Conservation (phyloP, 2,329 filamentous ascomycete genomes). For the Neonectria magnoliae region DNA sequence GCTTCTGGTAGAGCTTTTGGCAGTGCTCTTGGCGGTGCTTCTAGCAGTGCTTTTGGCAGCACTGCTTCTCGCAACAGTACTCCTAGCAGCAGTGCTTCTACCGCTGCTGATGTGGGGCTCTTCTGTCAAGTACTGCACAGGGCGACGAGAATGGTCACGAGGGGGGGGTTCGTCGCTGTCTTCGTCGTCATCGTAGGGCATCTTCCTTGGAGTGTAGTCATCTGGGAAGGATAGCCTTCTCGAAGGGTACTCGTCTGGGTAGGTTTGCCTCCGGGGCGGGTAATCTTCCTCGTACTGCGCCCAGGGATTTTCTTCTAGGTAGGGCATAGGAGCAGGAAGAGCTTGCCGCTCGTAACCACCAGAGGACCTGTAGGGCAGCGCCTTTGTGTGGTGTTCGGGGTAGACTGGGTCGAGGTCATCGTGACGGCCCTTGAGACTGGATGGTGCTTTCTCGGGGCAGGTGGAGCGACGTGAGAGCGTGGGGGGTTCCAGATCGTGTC, state of each 20-base stretch:
- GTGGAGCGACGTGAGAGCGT: slow-evolving; percentile 56
- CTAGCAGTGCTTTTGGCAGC: slow-evolving; percentile 32
- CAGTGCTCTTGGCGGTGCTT: slow-evolving; percentile 26
- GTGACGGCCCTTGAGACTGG: slow-evolving; percentile 30
- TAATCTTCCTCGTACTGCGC: slow-evolving; percentile 34
- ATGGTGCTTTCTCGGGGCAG: slow-evolving; percentile 55
- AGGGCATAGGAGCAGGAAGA: slow-evolving; percentile 26
- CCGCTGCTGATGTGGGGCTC: slow-evolving; percentile 28
- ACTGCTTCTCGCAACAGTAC: slow-evolving; percentile 25
- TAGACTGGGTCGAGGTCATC: slow-evolving; percentile 35
- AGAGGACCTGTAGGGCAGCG: slow-evolving; percentile 33
- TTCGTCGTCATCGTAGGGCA: slow-evolving; percentile 34
- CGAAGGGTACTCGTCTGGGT: slow-evolving; percentile 35
- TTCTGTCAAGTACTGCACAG: slow-evolving; percentile 39
- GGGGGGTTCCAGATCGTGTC: slow-evolving; percentile 54
- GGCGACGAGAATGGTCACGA: slow-evolving; percentile 27
- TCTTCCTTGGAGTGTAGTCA: slow-evolving; percentile 34
- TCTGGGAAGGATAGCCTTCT: slow-evolving; percentile 31
- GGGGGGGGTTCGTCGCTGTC: slow-evolving; percentile 38
- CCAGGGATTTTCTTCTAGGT: slow-evolving; percentile 38
- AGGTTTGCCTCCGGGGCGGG: slow-evolving; percentile 36
- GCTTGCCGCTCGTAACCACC: slow-evolving; percentile 33
- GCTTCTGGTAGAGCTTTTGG: slow-evolving; percentile 27
- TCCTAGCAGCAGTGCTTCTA: slow-evolving; percentile 29
- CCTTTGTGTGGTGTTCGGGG: slow-evolving; percentile 34